Percentiles rank a stretch among this genome's conserved stretches.
Conservation (phyloP, 2,329 filamentous ascomycete species). For the Phoma sp. region DNA sequence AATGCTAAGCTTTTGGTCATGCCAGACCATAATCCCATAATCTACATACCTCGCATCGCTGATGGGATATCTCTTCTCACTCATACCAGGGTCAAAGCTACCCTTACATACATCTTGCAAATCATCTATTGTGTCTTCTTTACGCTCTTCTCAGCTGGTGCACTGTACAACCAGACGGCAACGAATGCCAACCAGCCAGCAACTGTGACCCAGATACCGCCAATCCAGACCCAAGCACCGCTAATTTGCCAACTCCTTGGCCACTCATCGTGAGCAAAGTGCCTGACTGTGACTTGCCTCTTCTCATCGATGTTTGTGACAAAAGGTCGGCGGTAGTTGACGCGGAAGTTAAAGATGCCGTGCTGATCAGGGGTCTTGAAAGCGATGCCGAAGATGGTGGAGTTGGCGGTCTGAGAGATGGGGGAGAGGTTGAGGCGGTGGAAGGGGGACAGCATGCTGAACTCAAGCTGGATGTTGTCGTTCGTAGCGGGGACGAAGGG, state of each 20-base stretch:
- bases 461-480: slow-evolving; percentile 90
- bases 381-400: slow-evolving; percentile 74
- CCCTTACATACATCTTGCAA: slow-evolving; percentile 5
- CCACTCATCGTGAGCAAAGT: slow-evolving; percentile 98
- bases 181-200: slow-evolving; percentile 86
- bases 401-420: slow-evolving; percentile 65
- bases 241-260: slow-evolving; percentile 88
- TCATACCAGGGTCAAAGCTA: neutral
- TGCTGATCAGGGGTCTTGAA: slow-evolving; percentile 95
- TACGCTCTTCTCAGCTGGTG: slow-evolving; percentile 60
- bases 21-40: slow-evolving; percentile 10
- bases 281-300: slow-evolving; percentile 89
- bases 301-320: slow-evolving; percentile 91
- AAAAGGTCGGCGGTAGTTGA: slow-evolving; percentile 97
- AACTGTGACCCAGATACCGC: slow-evolving; percentile 84
- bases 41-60: slow-evolving; percentile 18
- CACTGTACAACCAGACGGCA: slow-evolving; percentile 84
- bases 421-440: slow-evolving; percentile 79
- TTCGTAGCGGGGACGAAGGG: slow-evolving; percentile 74
- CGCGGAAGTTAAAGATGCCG: slow-evolving; percentile 97
- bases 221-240: slow-evolving; percentile 93
- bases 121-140: slow-evolving; percentile 58
- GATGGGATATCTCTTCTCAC: slow-evolving; percentile 20
- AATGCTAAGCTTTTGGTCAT: slow-evolving; percentile 18
- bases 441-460: slow-evolving; percentile 98